These are phyloP conservation scores for Arthrobotrys musiformis DNA, from an alignment of 2,329 filamentous ascomycete species.

Conservation along the genomic window DNA sequence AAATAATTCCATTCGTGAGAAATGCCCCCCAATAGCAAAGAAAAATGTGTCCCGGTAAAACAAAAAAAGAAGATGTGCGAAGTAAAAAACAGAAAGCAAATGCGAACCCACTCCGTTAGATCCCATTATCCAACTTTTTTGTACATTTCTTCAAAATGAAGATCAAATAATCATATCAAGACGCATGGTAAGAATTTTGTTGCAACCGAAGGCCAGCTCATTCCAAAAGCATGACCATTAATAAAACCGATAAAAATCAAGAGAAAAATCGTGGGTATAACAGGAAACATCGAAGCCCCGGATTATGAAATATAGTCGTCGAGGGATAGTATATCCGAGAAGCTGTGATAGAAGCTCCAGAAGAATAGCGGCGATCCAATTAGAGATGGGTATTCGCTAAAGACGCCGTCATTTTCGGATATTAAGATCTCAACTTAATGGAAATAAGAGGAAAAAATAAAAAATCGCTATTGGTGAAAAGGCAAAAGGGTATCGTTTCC, in stretches of 20 bases:
- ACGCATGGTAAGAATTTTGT: conserved; percentile 13
- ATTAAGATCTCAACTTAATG: conserved; percentile 14
- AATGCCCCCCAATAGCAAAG: not conserved
- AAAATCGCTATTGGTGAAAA: conserved; percentile 27
- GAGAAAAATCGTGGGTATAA: conserved; percentile 29
- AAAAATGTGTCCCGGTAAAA: conserved; percentile 18
- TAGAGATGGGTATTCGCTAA: conserved; percentile 1
- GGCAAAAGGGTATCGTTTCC: conserved; percentile 53
- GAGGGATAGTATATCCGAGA: conserved; percentile 20
- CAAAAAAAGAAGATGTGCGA: conserved; percentile 14
- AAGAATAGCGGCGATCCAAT: conserved; percentile 2
- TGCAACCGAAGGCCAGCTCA: conserved; percentile 41
- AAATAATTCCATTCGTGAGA: not conserved
- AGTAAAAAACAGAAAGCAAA: conserved; percentile 6
- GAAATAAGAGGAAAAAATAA: conserved; percentile 16
- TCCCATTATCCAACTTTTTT: conserved; percentile 41
- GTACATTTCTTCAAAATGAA: conserved; percentile 28
- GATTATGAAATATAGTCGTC: conserved; percentile 26
- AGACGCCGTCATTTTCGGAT: conserved; percentile 15
- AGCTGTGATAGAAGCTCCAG: not conserved
- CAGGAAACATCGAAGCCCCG: conserved; percentile 33
- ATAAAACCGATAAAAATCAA: conserved; percentile 12
- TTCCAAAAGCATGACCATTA: conserved; percentile 22
- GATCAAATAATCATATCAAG: conserved; percentile 1
- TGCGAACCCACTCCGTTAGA: conserved; percentile 28